phyloP scores from a whole-genome alignment of 768 basidiomycete genomes.

The Chiua virens region DNA sequence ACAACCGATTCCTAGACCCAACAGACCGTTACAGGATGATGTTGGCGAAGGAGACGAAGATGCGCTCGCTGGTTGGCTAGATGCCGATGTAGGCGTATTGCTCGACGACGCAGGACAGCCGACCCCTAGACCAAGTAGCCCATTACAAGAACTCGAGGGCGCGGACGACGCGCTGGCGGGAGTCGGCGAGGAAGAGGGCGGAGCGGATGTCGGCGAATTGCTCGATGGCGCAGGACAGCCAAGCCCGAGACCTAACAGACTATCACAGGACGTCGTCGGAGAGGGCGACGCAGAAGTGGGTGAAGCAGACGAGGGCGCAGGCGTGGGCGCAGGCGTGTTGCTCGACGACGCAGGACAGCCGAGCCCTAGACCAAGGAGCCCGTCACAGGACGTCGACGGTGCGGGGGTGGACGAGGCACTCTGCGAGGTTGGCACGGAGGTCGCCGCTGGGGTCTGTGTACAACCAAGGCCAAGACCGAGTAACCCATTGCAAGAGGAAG shows the following conservation, averaged over 20 bases:
- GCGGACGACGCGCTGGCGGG: conserved; percentile 5
- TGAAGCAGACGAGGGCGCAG: not conserved
- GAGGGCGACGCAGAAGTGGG: not conserved
- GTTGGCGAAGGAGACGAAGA: not conserved
- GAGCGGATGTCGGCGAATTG: not conserved
- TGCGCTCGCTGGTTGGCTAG: not conserved
- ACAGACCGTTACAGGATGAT: conserved; percentile 5
- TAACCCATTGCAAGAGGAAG: conserved; percentile 18
- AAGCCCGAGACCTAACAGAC: conserved; percentile 12
- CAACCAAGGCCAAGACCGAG: conserved; percentile 22
- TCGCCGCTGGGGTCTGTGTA: conserved; percentile 2
- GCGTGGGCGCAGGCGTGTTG: conserved; percentile 1
- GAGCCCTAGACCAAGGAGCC: not conserved
- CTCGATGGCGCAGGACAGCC: conserved; percentile 11
- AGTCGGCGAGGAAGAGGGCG: conserved; percentile 5
- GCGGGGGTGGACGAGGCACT: not conserved
- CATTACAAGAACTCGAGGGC: conserved; percentile 4
- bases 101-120: conserved; percentile 11
- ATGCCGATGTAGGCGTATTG: not conserved
- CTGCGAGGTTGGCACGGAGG: not conserved
- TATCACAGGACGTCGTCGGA: not conserved
- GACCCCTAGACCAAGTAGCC: conserved; percentile 9
- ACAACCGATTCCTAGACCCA: conserved; percentile 15
- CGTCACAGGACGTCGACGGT: not conserved
- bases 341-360: not conserved